A percentile compares a stretch with the other conserved stretches of the same genome.
phyloP scores from a whole-genome alignment of 2,329 filamentous ascomycete genomes.

The Talaromyces sp. region DNA sequence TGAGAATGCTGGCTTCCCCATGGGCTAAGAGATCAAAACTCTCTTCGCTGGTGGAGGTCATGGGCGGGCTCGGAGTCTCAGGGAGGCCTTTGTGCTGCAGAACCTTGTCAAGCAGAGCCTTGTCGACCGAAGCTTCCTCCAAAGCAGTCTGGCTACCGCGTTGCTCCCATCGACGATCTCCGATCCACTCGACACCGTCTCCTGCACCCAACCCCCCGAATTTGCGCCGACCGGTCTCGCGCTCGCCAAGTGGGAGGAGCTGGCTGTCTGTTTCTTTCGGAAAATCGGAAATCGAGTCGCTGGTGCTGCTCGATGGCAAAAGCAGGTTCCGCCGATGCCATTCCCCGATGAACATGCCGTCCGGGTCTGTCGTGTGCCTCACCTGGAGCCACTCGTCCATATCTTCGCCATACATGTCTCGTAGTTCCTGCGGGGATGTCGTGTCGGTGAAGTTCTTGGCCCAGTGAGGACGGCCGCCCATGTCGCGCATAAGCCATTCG shows the following conservation, averaged over 20 bases:
- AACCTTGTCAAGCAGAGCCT: constrained; percentile 8
- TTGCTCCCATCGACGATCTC: constrained; percentile 28
- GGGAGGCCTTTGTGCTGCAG: not conserved
- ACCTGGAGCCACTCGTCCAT: constrained; percentile 64
- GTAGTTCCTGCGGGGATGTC: constrained; percentile 55
- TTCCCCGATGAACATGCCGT: constrained; percentile 83
- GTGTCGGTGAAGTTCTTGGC: constrained; percentile 79
- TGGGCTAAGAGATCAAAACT: constrained; percentile 44
- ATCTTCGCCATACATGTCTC: constrained; percentile 63
- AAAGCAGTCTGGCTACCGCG: not conserved
- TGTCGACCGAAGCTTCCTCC: not conserved
- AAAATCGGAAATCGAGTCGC: constrained; percentile 14
- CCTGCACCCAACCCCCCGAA: constrained; percentile 25
- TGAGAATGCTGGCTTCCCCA: constrained; percentile 40
- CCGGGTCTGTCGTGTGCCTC: constrained; percentile 66
- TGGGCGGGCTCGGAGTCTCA: constrained; percentile 29
- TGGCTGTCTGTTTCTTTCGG: constrained; percentile 8
- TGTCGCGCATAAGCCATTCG: constrained; percentile 82
- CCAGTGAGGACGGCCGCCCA: constrained; percentile 82
- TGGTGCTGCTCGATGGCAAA: constrained; percentile 20
- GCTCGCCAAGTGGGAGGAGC: constrained; percentile 38
- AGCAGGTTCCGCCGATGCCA: constrained; percentile 76
- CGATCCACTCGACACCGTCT: constrained; percentile 40
- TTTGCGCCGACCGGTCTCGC: constrained; percentile 31
- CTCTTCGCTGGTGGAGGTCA: constrained; percentile 42